Evolutionary conservation across 2,329 filamentous ascomycete genomes (phyloP).

Genomic region (Pyrenophora teres): DNA sequence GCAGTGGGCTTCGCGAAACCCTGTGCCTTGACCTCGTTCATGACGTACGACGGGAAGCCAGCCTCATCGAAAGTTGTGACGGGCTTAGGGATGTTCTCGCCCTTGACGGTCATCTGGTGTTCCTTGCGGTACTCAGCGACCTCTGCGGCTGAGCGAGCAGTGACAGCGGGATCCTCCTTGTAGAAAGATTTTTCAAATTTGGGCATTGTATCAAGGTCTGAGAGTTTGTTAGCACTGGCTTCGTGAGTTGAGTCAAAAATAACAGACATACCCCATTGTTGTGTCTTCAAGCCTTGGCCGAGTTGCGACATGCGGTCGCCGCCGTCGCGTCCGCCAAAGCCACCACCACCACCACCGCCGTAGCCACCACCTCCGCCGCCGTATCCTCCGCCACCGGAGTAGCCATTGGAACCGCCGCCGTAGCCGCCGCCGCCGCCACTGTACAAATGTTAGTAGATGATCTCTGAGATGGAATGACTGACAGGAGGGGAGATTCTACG

Average conservation of each 20-base stretch:
- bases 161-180: conserved; percentile 86
- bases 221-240: conserved; percentile 28
- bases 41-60: conserved; percentile 94
- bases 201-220: conserved; percentile 77
- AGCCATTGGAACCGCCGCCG: conserved; percentile 63
- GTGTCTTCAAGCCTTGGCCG: conserved; percentile 83
- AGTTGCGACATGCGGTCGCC: conserved; percentile 95
- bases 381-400: conserved; percentile 53
- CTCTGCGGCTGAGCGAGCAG: conserved; percentile 73
- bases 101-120: conserved; percentile 82
- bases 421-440: conserved; percentile 25
- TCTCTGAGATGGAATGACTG: conserved; percentile 9
- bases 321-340: conserved; percentile 60
- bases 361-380: conserved; percentile 58
- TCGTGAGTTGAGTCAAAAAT: background rate
- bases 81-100: conserved; percentile 82
- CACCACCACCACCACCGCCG: conserved; percentile 28
- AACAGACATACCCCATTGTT: conserved; percentile 76
- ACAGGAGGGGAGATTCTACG: conserved; percentile 36
- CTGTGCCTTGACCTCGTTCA: conserved; percentile 98
- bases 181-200: conserved; percentile 99
- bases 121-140: conserved; percentile 87
- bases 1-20: conserved; percentile 92
- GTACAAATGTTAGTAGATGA: conserved; percentile 36
- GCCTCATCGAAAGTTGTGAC: conserved; percentile 98